Evolutionary conservation across 75 land plant genomes (phyloP).

Genomic region (Cryptomeria japonica): DNA sequence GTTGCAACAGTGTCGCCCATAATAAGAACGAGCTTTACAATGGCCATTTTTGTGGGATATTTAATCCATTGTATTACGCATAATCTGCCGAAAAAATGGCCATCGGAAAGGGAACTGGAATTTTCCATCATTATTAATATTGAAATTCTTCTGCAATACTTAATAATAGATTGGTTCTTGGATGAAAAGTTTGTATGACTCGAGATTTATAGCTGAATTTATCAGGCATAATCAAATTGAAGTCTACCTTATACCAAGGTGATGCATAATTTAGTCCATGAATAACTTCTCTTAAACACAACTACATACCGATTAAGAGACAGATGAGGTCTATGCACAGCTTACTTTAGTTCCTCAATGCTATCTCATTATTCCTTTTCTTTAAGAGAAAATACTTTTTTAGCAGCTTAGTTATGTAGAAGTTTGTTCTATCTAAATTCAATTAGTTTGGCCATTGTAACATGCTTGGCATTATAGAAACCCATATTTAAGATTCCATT

Average conservation of each 20-base stretch:
- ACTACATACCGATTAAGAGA: constrained; percentile 67
- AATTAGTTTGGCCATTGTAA: not conserved
- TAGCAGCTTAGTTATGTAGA: not conserved
- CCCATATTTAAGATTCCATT: not conserved
- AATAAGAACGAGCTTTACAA: no score
- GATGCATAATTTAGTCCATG: not conserved
- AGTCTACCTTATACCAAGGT: not conserved
- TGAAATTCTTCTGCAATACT: no score
- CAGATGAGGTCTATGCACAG: constrained; percentile 85
- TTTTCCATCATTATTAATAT: no score
- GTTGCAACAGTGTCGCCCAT: no score
- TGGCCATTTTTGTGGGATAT: no score
- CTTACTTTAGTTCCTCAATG: constrained; percentile 52
- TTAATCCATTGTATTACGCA: no score
- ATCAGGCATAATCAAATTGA: not conserved
- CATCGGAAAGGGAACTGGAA: no score
- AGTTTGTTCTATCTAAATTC: not conserved
- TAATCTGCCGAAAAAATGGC: no score
- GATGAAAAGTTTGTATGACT: not conserved
- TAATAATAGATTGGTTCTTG: not conserved
- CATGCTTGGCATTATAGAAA: not conserved
- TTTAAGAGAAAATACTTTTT: not conserved
- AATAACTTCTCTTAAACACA: not conserved
- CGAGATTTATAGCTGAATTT: not conserved
- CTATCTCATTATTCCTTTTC: constrained; percentile 28